Evolutionary conservation across 768 basidiomycete genomes (phyloP).

Genomic region (Rhodotorula babjevae): DNA sequence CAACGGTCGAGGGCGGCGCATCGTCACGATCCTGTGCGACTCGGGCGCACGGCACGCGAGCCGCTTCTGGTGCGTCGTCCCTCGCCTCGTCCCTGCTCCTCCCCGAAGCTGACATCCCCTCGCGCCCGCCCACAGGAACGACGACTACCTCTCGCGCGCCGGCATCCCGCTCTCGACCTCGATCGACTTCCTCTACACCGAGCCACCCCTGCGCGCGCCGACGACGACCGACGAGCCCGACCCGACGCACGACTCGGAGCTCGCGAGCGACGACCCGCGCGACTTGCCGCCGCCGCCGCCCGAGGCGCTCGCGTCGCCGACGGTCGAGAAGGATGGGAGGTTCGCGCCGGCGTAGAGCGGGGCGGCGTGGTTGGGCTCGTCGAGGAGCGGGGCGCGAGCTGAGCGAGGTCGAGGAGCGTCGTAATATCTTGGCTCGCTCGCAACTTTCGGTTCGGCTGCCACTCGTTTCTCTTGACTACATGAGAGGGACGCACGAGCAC

Average conservation of each 20-base stretch:
- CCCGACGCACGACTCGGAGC: background rate
- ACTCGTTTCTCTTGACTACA: too few species aligned
- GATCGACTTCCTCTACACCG: conserved; percentile 15
- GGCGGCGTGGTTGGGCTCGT: too few species aligned
- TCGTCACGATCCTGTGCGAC: conserved; percentile 89
- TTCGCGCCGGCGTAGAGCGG: background rate
- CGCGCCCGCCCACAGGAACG: conserved; percentile 59
- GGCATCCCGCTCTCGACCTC: conserved; percentile 48
- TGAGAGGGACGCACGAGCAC: too few species aligned
- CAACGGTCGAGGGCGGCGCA: conserved; percentile 58
- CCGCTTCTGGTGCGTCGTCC: conserved; percentile 55
- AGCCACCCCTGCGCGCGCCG: background rate
- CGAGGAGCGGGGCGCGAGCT: too few species aligned
- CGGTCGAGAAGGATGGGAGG: background rate
- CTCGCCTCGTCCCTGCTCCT: background rate
- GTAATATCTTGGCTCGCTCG: too few species aligned
- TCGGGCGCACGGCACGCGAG: conserved; percentile 69
- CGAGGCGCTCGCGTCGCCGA: background rate
- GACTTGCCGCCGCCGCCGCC: background rate
- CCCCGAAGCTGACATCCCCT: too few species aligned
- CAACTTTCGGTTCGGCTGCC: too few species aligned
- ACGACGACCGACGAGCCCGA: background rate
- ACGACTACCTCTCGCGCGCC: conserved; percentile 53
- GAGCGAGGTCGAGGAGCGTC: too few species aligned
- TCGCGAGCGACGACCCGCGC: conserved; percentile 13